Evolutionary conservation across 208 protist genomes (phyloP), one percentile per base, ranked within the genome.

Genomic region (Phytomonas serpens): DNA sequence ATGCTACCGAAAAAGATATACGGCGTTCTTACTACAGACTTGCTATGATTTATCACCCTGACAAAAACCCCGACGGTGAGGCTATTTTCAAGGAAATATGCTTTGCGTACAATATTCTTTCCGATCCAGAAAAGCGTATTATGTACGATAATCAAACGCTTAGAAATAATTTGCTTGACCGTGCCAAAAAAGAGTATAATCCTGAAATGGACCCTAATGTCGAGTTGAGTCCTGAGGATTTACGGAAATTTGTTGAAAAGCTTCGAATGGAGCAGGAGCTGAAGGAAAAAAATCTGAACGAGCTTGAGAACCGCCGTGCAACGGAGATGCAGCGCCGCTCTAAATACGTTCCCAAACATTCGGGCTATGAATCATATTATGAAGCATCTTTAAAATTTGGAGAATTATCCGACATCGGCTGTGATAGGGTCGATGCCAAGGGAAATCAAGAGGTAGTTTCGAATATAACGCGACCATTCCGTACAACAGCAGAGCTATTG

Each of bases 21-120:
- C 85, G 87, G 13, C 81, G 82, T 66, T 89, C 91, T 10, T 97
- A 97, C 75, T 87, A 90, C 71, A 88, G 86, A 65, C 75, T 94
- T 11, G 90, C 92, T 2, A 82, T 97, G 29, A 13, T 93, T 57
- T 96, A 94, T 69, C 93, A 97, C 79, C 93, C 93, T 0, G 93
- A 97, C 66, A 95, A 96, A 72, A 96, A 97, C 67, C 85, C 84
- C 2, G 79, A 86, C 40, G 90, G 90, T 67, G 81, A 65, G 13
- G 85, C 91, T 37, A 69, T 90, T 9, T 95, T 95, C 74, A 95
- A 93, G 73, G 88, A 95, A 72, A 77, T 95, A 30, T 87, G 83
- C 67, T 95, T 95, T 64, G 90, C 90, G 4, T 68, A 95, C 75
- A 82, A 81, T 72, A 91, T 95, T 65, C 78, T 95, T 11, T 93